A percentile compares a stretch with the other conserved stretches of the same genome.
Conservation (phyloP, 768 basidiomycete species). For the Rhizopogon roseolus region DNA sequence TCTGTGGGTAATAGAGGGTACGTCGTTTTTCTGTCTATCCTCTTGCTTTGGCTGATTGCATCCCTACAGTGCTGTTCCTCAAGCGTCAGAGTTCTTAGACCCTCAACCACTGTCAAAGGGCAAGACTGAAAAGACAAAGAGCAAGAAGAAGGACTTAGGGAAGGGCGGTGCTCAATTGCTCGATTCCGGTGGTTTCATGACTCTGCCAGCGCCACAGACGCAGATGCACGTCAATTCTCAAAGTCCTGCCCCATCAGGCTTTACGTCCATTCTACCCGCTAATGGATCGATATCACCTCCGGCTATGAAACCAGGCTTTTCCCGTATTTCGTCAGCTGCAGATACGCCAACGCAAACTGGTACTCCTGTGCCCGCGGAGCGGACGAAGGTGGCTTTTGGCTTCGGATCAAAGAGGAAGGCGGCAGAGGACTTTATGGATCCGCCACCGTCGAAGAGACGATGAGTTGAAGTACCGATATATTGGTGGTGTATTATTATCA, state of each 20-base stretch:
- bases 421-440: constrained; percentile 58
- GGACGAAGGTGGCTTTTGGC: constrained; percentile 73
- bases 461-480: constrained; percentile 12
- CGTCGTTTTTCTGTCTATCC: constrained; percentile 18
- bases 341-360: constrained; percentile 44
- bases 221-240: constrained; percentile 31
- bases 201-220: constrained; percentile 55
- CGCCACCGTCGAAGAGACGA: constrained; percentile 60
- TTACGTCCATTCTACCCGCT: constrained; percentile 20
- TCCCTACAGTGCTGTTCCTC: constrained; percentile 74
- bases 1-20: constrained; percentile 92
- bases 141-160: constrained; percentile 67
- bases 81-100: constrained; percentile 76
- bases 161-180: constrained; percentile 44
- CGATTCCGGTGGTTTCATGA: constrained; percentile 64
- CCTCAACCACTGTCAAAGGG: constrained; percentile 77
- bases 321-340: constrained; percentile 60
- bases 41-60: constrained; percentile 3
- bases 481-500: neutral
- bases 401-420: constrained; percentile 81
- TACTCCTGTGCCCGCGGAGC: constrained; percentile 58
- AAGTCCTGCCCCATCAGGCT: constrained; percentile 42
- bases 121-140: constrained; percentile 78
- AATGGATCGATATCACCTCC: constrained; percentile 57
- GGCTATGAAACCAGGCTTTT: constrained; percentile 58